Evolutionary conservation across 202 grass and related monocot genomes (phyloP).

Genomic region (Schoenoplectus triqueter): DNA sequence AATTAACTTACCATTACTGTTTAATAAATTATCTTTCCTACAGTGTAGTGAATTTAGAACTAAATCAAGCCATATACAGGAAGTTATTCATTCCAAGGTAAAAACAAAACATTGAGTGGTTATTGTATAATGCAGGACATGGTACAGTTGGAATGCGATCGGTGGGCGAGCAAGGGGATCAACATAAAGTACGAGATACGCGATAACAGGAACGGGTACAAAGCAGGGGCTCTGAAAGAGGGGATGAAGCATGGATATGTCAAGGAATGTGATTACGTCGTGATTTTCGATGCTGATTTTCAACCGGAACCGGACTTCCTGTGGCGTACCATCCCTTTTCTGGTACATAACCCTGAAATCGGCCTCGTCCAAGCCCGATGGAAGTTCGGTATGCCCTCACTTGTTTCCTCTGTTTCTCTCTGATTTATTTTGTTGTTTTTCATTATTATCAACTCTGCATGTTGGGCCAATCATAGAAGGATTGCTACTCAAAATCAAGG

Average conservation of each 20-base stretch:
- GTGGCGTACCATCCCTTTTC: conserved; percentile 68
- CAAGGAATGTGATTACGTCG: conserved; percentile 61
- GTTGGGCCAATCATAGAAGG: background rate
- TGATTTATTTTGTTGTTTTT: background rate
- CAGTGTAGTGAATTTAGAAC: background rate
- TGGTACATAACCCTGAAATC: conserved; percentile 71
- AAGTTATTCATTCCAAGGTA: background rate
- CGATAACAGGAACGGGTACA: conserved; percentile 71
- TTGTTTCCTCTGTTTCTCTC: conserved; percentile 26
- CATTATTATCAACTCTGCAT: background rate
- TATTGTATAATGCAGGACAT: conserved; percentile 54
- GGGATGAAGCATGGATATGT: conserved; percentile 87
- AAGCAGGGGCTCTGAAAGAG: conserved; percentile 79
- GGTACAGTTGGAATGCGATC: conserved; percentile 55
- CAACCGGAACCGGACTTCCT: conserved; percentile 77
- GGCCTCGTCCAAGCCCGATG: conserved; percentile 85
- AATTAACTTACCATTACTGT: background rate
- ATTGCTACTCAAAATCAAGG: conserved; percentile 18
- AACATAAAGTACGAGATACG: conserved; percentile 84
- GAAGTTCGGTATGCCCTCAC: conserved; percentile 57
- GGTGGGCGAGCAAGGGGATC: conserved; percentile 83
- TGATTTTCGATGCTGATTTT: conserved; percentile 95
- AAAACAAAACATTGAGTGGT: background rate
- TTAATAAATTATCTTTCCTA: conserved; percentile 6
- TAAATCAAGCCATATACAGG: background rate